Evolutionary conservation across 192 early-diverging fungal species (phyloP).

Genomic region (Linnemannia hyalina): DNA sequence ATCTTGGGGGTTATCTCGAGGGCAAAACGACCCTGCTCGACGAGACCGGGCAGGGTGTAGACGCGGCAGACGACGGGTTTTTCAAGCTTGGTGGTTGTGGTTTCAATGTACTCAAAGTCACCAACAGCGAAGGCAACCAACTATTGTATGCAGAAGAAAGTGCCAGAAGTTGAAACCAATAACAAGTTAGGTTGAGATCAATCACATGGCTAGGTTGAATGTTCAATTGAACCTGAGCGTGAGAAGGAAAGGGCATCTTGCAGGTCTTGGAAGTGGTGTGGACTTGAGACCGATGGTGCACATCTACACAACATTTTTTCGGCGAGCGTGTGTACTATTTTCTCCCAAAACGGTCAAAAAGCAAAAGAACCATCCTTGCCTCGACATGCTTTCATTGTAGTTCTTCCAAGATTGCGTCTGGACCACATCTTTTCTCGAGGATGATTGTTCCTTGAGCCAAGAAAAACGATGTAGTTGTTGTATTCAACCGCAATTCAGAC

Average conservation of each 20-base stretch:
- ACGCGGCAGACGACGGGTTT: constrained; percentile 66
- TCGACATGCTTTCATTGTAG: not conserved
- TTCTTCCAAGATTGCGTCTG: not conserved
- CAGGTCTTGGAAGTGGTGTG: not conserved
- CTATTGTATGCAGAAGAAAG: not conserved
- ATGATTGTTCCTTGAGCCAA: not conserved
- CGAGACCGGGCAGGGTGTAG: constrained; percentile 75
- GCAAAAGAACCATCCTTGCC: not conserved
- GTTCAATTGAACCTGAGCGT: not conserved
- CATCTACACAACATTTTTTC: not conserved
- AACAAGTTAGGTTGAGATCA: not conserved
- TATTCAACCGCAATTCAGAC: not conserved
- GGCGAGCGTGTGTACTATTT: not conserved
- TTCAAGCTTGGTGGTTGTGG: constrained; percentile 50
- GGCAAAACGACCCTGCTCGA: constrained; percentile 76
- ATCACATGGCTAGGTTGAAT: not conserved
- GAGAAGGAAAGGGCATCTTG: not conserved
- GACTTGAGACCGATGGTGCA: not conserved
- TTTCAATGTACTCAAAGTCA: constrained; percentile 86
- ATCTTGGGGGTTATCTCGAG: constrained; percentile 74
- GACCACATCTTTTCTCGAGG: not conserved
- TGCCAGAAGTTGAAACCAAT: not conserved
- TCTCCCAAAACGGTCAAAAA: not conserved
- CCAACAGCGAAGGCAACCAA: constrained; percentile 82
- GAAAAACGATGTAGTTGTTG: not conserved